These are phyloP conservation scores for Paraconiothyrium brasiliense DNA, from an alignment of 2,329 filamentous ascomycete species.

Conservation along the genomic window DNA sequence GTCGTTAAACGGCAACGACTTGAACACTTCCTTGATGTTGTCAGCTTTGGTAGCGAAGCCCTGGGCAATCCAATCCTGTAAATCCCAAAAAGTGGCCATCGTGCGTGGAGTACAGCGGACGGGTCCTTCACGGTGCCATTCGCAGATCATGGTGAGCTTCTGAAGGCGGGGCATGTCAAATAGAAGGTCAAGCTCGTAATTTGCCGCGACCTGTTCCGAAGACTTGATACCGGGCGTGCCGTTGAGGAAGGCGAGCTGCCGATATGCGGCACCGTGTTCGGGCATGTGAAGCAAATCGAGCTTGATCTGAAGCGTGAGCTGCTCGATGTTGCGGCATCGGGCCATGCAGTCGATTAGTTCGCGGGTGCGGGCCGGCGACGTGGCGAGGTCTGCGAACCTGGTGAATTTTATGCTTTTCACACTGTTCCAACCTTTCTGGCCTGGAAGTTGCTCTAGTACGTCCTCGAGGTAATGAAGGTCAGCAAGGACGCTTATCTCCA, in stretches of 20 bases:
- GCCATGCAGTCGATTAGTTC: conserved; percentile 8
- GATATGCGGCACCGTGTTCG: neutral
- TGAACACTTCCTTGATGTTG: neutral
- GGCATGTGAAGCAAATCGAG: conserved; percentile 14
- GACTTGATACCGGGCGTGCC: conserved; percentile 1
- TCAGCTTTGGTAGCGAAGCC: neutral
- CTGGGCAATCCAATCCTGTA: conserved; percentile 8
- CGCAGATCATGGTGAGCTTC: conserved; percentile 7
- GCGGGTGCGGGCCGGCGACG: conserved; percentile 8
- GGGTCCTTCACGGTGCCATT: conserved; percentile 7
- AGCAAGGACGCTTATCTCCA: conserved; percentile 1
- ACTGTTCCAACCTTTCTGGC: conserved; percentile 8
- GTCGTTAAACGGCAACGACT: conserved; percentile 8
- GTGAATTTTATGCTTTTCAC: conserved; percentile 5
- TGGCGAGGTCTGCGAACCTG: conserved; percentile 16
- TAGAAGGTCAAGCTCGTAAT: conserved; percentile 4
- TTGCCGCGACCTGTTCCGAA: conserved; percentile 6
- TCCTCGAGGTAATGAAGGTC: conserved; percentile 14
- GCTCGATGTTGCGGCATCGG: conserved; percentile 4
- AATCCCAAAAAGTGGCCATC: conserved; percentile 9
- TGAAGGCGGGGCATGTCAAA: neutral
- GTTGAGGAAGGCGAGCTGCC: conserved; percentile 10
- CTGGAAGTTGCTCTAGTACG: neutral
- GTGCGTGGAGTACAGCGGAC: conserved; percentile 3
- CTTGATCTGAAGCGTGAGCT: conserved; percentile 8